Percentiles rank a stretch among this genome's conserved stretches.
Evolutionary conservation across 176 grass and related monocot species (phyloP).

Genomic region (maize (Zea mays)): DNA sequence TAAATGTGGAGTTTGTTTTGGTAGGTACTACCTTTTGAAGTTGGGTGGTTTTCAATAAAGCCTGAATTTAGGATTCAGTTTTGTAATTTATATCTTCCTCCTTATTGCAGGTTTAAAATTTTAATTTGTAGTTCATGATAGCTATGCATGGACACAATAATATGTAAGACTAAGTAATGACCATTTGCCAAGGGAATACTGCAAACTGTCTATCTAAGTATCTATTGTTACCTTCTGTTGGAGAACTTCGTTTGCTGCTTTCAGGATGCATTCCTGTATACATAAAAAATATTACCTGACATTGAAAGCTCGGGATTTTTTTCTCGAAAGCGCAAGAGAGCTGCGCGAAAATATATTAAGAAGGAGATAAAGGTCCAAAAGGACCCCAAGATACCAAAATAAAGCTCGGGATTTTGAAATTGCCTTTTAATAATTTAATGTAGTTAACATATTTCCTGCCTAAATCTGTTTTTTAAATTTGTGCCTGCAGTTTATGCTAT

Average conservation of each 20-base stretch:
- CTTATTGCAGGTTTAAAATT: neutral
- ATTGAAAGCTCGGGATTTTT: neutral
- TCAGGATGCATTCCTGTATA: conserved; percentile 45
- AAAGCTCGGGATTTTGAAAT: neutral
- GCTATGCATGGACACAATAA: neutral
- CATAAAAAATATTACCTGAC: neutral
- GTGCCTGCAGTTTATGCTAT: neutral
- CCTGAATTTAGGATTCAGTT: conserved; percentile 12
- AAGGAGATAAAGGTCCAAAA: too few relatives aligned
- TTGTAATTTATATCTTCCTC: neutral
- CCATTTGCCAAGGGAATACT: neutral
- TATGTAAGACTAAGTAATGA: neutral
- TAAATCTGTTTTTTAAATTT: neutral
- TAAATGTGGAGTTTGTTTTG: neutral
- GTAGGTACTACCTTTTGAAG: conserved; percentile 16
- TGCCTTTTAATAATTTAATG: conserved; percentile 14
- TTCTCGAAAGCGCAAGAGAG: too few relatives aligned
- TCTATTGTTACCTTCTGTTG: conserved; percentile 38
- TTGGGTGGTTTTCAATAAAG: neutral
- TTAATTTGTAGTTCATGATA: neutral
- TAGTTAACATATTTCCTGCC: neutral
- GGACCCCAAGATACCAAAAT: too few relatives aligned
- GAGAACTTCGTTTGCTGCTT: conserved; percentile 40
- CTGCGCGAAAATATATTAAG: too few relatives aligned
- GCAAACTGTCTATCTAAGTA: neutral